A percentile compares a stretch with the other conserved stretches of the same genome.
phyloP scores from a whole-genome alignment of 176 grass and related monocot species.

The Carex pumila region DNA sequence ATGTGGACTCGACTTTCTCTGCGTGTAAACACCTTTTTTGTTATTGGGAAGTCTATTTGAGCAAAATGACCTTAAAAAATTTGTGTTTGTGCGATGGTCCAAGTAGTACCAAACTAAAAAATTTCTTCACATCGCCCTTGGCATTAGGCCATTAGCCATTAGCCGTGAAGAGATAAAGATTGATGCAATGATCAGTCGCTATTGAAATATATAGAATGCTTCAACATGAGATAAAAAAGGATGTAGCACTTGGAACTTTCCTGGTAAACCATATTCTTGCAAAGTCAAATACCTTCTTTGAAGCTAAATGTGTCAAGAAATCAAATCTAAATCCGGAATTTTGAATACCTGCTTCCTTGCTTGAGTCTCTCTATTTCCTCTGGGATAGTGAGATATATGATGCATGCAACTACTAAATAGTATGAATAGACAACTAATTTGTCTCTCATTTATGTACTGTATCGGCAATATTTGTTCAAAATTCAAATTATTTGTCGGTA shows the following conservation, averaged over 20 bases:
- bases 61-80: background rate
- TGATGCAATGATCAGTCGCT: background rate
- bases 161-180: background rate
- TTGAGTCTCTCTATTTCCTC: background rate
- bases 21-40: too few relatives aligned
- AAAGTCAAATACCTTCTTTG: background rate
- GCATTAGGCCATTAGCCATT: background rate
- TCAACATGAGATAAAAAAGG: background rate
- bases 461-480: background rate
- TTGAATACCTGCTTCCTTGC: background rate
- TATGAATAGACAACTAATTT: background rate
- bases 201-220: background rate
- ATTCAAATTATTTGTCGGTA: background rate
- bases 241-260: background rate
- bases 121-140: too few relatives aligned
- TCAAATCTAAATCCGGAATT: background rate
- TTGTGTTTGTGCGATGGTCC: background rate
- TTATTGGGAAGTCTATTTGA: background rate
- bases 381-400: background rate
- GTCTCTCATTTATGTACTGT: background rate
- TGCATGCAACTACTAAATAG: too few relatives aligned
- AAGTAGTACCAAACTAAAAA: background rate
- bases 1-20: too few relatives aligned
- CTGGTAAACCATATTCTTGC: background rate
- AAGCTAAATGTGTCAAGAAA: background rate